These are phyloP conservation scores for Penicillium sp. DNA, from an alignment of 2,329 filamentous ascomycete species.

Conservation along the genomic window DNA sequence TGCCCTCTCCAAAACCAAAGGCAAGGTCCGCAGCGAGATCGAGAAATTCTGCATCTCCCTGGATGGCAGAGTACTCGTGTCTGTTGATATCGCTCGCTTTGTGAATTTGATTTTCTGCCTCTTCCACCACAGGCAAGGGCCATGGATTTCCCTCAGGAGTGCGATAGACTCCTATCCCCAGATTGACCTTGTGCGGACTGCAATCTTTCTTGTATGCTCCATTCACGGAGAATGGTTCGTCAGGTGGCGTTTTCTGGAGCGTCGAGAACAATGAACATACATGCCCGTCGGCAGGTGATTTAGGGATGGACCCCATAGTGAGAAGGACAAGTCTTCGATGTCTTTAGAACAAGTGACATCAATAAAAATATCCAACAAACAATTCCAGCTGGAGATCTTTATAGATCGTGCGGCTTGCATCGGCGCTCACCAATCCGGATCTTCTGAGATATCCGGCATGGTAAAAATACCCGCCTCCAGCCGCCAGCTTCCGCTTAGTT, in stretches of 20 bases:
- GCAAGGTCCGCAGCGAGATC: slow-evolving; percentile 81
- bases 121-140: slow-evolving; percentile 82
- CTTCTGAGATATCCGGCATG: too few species aligned
- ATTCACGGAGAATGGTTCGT: slow-evolving; percentile 28
- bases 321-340: neutral
- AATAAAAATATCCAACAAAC: neutral
- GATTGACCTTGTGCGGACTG: slow-evolving; percentile 73
- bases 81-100: slow-evolving; percentile 79
- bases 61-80: slow-evolving; percentile 95
- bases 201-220: slow-evolving; percentile 65
- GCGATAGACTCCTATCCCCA: slow-evolving; percentile 89
- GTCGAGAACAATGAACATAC: slow-evolving; percentile 16
- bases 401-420: too few species aligned
- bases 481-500: too few species aligned
- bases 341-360: too few species aligned
- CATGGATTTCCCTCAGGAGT: slow-evolving; percentile 90
- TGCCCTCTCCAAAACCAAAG: slow-evolving; percentile 57
- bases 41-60: slow-evolving; percentile 76
- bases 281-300: neutral
- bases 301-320: neutral
- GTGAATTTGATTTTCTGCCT: slow-evolving; percentile 67
- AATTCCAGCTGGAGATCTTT: too few species aligned
- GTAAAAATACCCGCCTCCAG: too few species aligned
- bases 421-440: too few species aligned
- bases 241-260: slow-evolving; percentile 18